Base-by-base conservation (phyloP, 257 asterid genomes). In the Catharanthus roseus region DNA sequence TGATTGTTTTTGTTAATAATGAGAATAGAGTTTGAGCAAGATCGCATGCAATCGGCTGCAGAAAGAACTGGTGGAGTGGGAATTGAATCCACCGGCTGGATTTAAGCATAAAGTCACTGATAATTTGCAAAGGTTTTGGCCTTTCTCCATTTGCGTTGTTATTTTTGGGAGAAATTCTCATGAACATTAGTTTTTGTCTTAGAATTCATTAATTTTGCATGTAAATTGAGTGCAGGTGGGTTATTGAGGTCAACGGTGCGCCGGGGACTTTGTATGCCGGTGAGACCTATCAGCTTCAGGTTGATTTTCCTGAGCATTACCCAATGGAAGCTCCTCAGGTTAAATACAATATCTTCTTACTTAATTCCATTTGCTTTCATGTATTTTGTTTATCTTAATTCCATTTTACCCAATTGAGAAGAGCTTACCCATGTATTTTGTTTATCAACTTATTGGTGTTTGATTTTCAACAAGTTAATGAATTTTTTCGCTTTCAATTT, bases 61-160 rank as follows among this genome's bases (percentile, higher is more conserved):
- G 88, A 93, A 93, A 63, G 99, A 93, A 83, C 86, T 93, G 78
- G 82, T 79, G 81, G 99, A 91, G 87, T 93, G 99, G 99, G 96
- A 91, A 86, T 85, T 86, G 74, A 91, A 91, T 78, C 96, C 99
- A 7, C 99, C 99, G 3, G 34, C 83, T 13, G 97, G 99, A 72
- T 93, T 93, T 83, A 91, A 88, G 77, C 99, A 88, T 77, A 93
- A 82, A 77, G 87, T 81, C 41, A 89, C 96, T 77, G 99, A 93
- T 79, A 89, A 93, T 88, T 93, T 93, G 62, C 93, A 93, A 67
- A 93, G 96, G 99, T 90, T 75, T 53, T 1, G 24, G 1, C 36
- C 41, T 75, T 67, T 42, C 56, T 13, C 6, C 61, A 62, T 69
- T 63, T 70, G 4, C 50, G 6, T 2, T 31, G 9, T 42, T 69